Base-by-base conservation (phyloP, 768 basidiomycete species). In the Phlegmacium glaucopus region DNA sequence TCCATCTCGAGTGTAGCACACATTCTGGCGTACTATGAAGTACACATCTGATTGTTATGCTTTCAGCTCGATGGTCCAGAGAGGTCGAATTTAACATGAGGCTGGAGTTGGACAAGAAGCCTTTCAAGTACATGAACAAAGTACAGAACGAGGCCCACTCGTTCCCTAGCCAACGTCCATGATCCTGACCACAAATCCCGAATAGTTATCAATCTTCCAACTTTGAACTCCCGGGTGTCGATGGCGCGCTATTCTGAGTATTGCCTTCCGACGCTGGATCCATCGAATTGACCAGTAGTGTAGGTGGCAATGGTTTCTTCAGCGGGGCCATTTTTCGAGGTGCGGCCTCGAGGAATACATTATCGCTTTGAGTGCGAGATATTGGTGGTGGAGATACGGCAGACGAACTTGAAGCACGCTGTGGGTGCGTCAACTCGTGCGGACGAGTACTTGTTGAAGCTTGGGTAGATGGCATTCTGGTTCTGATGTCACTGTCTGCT, bases 211-310 rank as follows among this genome's bases (percentile, higher is more conserved):
- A 57, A 11, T 62, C 51, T 27, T 60, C 59, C 25, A 43, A 49
- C 38, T 60, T 56, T 22, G 63, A 47, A 48, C 58, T 59, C 13
- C 55, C 61, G 35, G 54, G 39, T 17, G 62, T 63, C 17, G 69
- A 69, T 16, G 57, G 60, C 13, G 72, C 70, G 56, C 72, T 75
- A 13, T 74, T 72, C 45, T 66, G 58, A n/a, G 73, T 46, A 32
- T 65, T 60, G 5, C 50, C 44, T 47, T 67, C 63, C n/a, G 57
- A 52, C 25, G 55, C 61, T 35, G 61, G 58, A 44, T 66, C 65
- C 45, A 61, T 50, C 1, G 61, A 59, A 52, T 69, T 63, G 27
- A 70, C 50, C 39, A 70, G 61, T 27, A 69, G 50, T 5, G 61
- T 55, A 12, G 65, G 62, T 22, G 22, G 22, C 5, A 64, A 49